Base-by-base conservation (phyloP, 2,329 filamentous ascomycete species). In the Alternaria solani region DNA sequence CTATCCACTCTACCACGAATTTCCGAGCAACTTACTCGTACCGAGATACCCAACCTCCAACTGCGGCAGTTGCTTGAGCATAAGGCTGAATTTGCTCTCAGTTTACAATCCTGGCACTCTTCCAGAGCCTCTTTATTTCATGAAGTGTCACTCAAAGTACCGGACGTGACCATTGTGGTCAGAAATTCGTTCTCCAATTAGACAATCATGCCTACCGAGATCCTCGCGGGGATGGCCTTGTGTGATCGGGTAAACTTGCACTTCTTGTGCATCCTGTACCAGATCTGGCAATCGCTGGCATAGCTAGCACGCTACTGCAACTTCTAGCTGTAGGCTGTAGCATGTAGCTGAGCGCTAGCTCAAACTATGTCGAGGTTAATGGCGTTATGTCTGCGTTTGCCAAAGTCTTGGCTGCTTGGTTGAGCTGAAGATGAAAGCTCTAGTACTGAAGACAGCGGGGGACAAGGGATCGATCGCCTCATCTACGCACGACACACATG, bases 81-180 rank as follows among this genome's bases (percentile, higher is more conserved):
- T 63, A 60, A 70, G 61, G 68, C 69, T 72, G 61, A 70, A 61
- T 56, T 41, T 62, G 59, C 54, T 51, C 52, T 61, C 28, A 74
- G 66, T 73, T 41, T 65, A 70, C 63, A 73, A 72, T 53, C 67
- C 68, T 42, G 66, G 66, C 26, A 65, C 65, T 51, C 42, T 73
- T 23, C 67, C 65, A 52, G 61, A 68, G 57, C 49, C 63, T 58
- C 53, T 57, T 46, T 69, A 64, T 56, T 65, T 71, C 51, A 56
- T 32, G 54, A 64, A 41, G 54, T 60, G 36, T 51, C 44, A 18
- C 65, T 60, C 48, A 38, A 34, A 9, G 48, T 32, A 41, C 39
- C 55, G 11, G 51, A 71, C 32, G 47, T 69, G n/a, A 70, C 65
- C 2, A 55, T 74, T 32, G 47, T 72, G 8, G 71, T 67, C 49